Evolutionary conservation across 2,329 filamentous ascomycete species (phyloP).

Genomic region (Helminthosporium solani): DNA sequence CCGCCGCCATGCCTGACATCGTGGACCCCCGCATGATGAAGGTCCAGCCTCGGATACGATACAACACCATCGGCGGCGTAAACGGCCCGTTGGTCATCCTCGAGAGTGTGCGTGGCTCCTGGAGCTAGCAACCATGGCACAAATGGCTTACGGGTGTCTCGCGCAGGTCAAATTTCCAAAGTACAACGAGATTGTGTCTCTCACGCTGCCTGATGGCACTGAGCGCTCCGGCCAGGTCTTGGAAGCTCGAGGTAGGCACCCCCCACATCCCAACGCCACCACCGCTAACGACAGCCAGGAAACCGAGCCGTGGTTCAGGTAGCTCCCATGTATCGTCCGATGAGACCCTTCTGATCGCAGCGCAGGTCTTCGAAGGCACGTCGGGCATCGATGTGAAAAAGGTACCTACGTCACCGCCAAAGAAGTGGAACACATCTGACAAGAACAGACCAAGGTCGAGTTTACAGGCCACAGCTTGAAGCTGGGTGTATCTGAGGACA

Average conservation of each 20-base stretch:
- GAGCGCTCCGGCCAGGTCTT: slow-evolving; percentile 93
- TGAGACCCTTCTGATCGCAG: slow-evolving; percentile 21
- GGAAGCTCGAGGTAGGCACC: slow-evolving; percentile 83
- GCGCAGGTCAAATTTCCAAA: slow-evolving; percentile 90
- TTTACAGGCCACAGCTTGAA: slow-evolving; percentile 97
- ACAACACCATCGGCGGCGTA: slow-evolving; percentile 98
- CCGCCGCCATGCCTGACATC: slow-evolving; percentile 40
- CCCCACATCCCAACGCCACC: slow-evolving; percentile 48
- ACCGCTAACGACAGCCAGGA: slow-evolving; percentile 55
- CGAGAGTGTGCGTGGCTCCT: slow-evolving; percentile 71
- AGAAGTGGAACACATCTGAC: slow-evolving; percentile 22
- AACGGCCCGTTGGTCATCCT: slow-evolving; percentile 97
- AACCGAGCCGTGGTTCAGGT: slow-evolving; percentile 95
- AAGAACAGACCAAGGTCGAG: slow-evolving; percentile 82
- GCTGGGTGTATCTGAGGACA: slow-evolving; percentile 98
- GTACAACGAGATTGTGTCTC: slow-evolving; percentile 96
- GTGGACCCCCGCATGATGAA: slow-evolving; percentile 54
- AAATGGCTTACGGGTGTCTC: slow-evolving; percentile 23
- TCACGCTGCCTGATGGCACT: slow-evolving; percentile 94
- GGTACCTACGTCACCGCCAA: slow-evolving; percentile 47
- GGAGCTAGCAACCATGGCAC: slow-evolving; percentile 3
- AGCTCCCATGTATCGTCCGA: slow-evolving; percentile 26
- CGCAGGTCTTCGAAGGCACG: slow-evolving; percentile 93
- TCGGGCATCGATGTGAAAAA: slow-evolving; percentile 98
- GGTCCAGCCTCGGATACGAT: slow-evolving; percentile 74